Evolutionary conservation across 345 rosid genomes (phyloP).

Genomic region (Excoecaria cochinchinensis): DNA sequence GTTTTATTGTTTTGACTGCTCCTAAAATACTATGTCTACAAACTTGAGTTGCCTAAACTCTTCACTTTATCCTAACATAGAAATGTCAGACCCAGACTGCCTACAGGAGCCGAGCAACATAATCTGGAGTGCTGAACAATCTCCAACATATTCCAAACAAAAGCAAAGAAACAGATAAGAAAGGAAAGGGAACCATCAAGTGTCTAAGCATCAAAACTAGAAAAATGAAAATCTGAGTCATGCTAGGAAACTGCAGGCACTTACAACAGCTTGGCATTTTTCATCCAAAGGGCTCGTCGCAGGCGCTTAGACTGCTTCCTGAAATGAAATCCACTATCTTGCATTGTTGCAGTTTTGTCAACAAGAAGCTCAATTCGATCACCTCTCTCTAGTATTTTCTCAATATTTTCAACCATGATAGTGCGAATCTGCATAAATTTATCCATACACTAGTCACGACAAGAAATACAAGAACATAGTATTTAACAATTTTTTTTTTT

Average conservation of each 20-base stretch:
- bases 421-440: conserved; percentile 62
- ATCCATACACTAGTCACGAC: background rate
- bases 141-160: background rate
- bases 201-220: background rate
- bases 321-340: conserved; percentile 88
- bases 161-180: background rate
- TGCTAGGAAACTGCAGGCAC: conserved; percentile 21
- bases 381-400: conserved; percentile 96
- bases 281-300: conserved; percentile 93
- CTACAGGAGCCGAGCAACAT: background rate
- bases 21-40: background rate
- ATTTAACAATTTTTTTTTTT: background rate
- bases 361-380: conserved; percentile 94
- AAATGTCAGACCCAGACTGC: background rate
- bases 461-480: background rate
- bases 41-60: background rate
- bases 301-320: conserved; percentile 94
- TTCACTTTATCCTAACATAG: background rate
- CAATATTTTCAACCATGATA: conserved; percentile 94
- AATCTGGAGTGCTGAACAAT: background rate
- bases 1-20: background rate
- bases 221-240: conserved; percentile 3
- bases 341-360: conserved; percentile 95
- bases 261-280: conserved; percentile 92
- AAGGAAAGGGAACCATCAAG: background rate